Percentiles rank a stretch among this genome's conserved stretches.
Evolutionary conservation across 768 basidiomycete species (phyloP).

Genomic region (Agrocybe pediades): DNA sequence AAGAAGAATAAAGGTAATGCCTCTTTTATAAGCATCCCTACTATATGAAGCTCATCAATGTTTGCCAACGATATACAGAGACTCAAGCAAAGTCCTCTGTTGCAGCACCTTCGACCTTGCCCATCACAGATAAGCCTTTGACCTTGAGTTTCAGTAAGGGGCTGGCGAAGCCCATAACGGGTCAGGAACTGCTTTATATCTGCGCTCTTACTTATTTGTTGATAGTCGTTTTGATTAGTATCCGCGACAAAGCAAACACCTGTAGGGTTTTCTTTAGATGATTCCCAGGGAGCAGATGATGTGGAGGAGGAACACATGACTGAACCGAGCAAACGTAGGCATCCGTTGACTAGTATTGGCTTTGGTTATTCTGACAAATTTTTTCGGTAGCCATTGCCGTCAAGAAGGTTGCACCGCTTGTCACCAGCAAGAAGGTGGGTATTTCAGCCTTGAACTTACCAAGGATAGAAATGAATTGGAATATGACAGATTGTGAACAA

Average conservation of each 20-base stretch:
- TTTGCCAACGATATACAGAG: conserved; percentile 27
- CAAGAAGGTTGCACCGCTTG: conserved; percentile 79
- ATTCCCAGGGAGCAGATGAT: conserved; percentile 47
- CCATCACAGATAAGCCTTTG: conserved; percentile 79
- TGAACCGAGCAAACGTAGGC: conserved; percentile 55
- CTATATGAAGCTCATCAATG: conserved; percentile 1
- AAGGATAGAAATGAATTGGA: neutral
- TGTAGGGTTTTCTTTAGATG: conserved; percentile 72
- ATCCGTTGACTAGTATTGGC: conserved; percentile 1
- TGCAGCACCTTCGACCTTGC: conserved; percentile 64
- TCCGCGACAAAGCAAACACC: conserved; percentile 39
- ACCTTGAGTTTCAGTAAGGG: conserved; percentile 74
- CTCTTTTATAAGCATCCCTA: neutral
- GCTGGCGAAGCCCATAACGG: conserved; percentile 30
- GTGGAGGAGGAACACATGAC: conserved; percentile 44
- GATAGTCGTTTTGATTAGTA: neutral
- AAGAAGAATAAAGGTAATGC: conserved; percentile 57
- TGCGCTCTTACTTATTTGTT: neutral
- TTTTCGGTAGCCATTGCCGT: conserved; percentile 39
- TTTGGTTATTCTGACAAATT: neutral
- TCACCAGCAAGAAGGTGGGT: conserved; percentile 81
- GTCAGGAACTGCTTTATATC: conserved; percentile 17
- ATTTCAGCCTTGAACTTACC: conserved; percentile 14
- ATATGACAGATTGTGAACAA: conserved; percentile 73
- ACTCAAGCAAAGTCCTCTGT: conserved; percentile 29